Percentiles rank a stretch among this genome's conserved stretches.
Conservation (phyloP, 2,329 filamentous ascomycete genomes). For the Arachnomyces sp. region DNA sequence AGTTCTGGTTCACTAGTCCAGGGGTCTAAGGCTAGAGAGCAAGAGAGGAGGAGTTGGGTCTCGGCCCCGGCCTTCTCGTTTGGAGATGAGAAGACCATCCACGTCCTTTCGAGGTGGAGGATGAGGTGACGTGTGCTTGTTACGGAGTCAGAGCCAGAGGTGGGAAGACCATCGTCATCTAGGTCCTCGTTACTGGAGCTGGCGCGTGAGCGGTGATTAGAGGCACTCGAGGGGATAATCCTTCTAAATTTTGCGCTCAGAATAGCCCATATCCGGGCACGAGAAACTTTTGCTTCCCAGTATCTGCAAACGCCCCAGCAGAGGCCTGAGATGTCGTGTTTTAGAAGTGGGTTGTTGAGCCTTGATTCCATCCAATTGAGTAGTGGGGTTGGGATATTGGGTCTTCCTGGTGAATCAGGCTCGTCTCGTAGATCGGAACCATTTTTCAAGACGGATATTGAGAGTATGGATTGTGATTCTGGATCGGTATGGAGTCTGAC, state of each 20-base stretch:
- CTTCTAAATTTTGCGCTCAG: slow-evolving; percentile 15
- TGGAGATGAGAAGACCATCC: slow-evolving; percentile 23
- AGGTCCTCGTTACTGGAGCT: too few relatives aligned
- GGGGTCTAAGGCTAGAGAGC: slow-evolving; percentile 27
- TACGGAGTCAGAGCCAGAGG: neutral
- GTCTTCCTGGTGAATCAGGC: neutral
- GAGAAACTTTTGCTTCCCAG: slow-evolving; percentile 32
- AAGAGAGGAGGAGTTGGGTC: slow-evolving; percentile 25
- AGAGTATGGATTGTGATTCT: slow-evolving; percentile 26
- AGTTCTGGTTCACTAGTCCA: slow-evolving; percentile 35
- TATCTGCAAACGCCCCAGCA: slow-evolving; percentile 36
- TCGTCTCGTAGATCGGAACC: slow-evolving; percentile 7
- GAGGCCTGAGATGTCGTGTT: slow-evolving; percentile 31
- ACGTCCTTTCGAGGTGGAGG: slow-evolving; percentile 30
- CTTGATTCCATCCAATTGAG: slow-evolving; percentile 28
- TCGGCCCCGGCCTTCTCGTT: slow-evolving; percentile 5
- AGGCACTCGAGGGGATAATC: too few relatives aligned
- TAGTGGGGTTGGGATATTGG: slow-evolving; percentile 23
- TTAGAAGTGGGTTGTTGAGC: slow-evolving; percentile 26
- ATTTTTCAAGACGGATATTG: slow-evolving; percentile 19
- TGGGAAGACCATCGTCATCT: too few relatives aligned
- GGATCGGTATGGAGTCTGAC: slow-evolving; percentile 29
- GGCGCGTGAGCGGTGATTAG: too few relatives aligned
- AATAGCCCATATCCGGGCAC: slow-evolving; percentile 29
- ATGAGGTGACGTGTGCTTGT: slow-evolving; percentile 21